Conservation (phyloP, 2,329 filamentous ascomycete genomes). For the Penicillium italicum region DNA sequence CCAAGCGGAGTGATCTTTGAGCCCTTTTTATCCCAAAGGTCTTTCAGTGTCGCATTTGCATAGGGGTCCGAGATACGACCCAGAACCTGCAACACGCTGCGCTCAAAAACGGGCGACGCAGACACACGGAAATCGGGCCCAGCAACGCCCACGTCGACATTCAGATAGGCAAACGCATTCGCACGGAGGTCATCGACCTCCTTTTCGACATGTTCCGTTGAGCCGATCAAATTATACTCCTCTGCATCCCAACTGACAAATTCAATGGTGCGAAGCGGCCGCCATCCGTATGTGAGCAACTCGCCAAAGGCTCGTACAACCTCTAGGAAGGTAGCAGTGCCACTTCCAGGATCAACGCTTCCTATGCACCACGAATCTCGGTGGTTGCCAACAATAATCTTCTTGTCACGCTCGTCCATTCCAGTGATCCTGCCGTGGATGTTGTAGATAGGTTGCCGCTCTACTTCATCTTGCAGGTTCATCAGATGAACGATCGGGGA, state of each 20-base stretch:
- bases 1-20: constrained; percentile 65
- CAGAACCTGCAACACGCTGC: constrained; percentile 68
- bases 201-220: constrained; percentile 90
- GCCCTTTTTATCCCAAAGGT: constrained; percentile 66
- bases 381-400: constrained; percentile 86
- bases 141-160: constrained; percentile 78
- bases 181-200: constrained; percentile 68
- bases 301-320: constrained; percentile 80
- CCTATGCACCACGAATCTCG: constrained; percentile 92
- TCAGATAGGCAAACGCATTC: constrained; percentile 82
- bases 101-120: constrained; percentile 75
- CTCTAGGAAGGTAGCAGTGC: constrained; percentile 88
- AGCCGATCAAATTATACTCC: constrained; percentile 90
- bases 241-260: constrained; percentile 96
- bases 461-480: constrained; percentile 81
- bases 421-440: constrained; percentile 79
- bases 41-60: constrained; percentile 66
- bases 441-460: constrained; percentile 86
- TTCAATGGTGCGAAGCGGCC: constrained; percentile 87
- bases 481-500: constrained; percentile 76
- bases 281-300: constrained; percentile 74
- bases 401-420: constrained; percentile 77
- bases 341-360: constrained; percentile 78
- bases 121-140: constrained; percentile 72
- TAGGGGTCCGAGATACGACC: constrained; percentile 70